phyloP scores from a whole-genome alignment of 148 eudicot species.

The Agrostemma githago region DNA sequence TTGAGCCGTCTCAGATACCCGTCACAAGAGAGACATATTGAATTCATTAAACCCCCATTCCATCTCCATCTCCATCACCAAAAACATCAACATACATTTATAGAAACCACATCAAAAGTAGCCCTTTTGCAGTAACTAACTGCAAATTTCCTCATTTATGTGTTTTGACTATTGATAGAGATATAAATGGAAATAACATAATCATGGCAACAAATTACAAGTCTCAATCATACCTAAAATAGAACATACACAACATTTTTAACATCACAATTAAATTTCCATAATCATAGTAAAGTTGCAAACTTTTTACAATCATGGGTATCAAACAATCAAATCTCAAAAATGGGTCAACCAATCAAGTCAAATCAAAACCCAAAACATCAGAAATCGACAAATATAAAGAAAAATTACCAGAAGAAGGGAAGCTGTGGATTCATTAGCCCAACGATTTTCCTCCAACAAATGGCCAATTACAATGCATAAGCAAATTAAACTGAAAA shows the following conservation, averaged over 20 bases:
- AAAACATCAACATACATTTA: background rate
- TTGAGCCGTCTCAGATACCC: no score
- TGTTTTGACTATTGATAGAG: background rate
- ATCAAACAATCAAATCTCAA: background rate
- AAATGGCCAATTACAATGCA: conserved; percentile 61
- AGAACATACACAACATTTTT: background rate
- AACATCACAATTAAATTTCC: background rate
- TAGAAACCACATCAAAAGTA: background rate
- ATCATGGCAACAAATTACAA: background rate
- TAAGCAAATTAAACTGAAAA: conserved; percentile 42
- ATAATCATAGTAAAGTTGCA: background rate
- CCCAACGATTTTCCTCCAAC: conserved; percentile 55
- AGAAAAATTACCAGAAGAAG: conserved; percentile 48
- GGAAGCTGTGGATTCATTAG: conserved; percentile 57
- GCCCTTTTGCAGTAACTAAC: background rate
- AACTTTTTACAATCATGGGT: background rate
- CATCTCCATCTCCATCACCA: background rate
- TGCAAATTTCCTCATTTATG: background rate
- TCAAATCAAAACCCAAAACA: background rate
- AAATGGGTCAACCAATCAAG: background rate
- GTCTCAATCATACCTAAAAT: conserved; percentile 4
- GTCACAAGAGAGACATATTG: no score
- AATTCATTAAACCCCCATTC: background rate
- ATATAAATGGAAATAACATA: no score
- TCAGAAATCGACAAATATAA: background rate